phyloP scores from a whole-genome alignment of 495 filamentous ascomycete genomes.

The Letharia columbiana region DNA sequence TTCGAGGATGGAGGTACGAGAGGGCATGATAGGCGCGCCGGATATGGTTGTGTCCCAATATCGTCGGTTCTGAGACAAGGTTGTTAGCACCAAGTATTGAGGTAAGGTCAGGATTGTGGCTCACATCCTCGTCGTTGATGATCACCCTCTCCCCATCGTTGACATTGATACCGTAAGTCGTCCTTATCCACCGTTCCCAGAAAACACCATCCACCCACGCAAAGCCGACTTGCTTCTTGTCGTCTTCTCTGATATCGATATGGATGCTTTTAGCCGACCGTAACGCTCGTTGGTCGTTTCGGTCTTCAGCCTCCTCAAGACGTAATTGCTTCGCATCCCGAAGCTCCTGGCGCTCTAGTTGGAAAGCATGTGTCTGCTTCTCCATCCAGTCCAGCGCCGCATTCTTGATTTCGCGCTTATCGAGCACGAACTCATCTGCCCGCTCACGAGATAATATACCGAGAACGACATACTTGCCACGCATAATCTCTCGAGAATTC shows the following conservation, averaged over 20 bases:
- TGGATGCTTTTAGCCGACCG: conserved; percentile 83
- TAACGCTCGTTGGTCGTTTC: conserved; percentile 78
- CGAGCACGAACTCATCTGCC: conserved; percentile 64
- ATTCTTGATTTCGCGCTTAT: conserved; percentile 86
- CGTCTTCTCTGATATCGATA: conserved; percentile 77
- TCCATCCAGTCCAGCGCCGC: conserved; percentile 97
- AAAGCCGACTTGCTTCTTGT: conserved; percentile 84
- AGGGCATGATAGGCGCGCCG: conserved; percentile 78
- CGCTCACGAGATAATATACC: conserved; percentile 77
- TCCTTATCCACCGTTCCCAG: conserved; percentile 94
- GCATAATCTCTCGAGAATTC: conserved; percentile 91
- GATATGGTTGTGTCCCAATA: conserved; percentile 94
- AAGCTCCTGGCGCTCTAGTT: conserved; percentile 82
- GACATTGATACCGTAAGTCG: conserved; percentile 84
- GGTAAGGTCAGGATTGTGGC: conserved; percentile 29
- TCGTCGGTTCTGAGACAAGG: conserved; percentile 57
- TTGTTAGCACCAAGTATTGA: conserved; percentile 27
- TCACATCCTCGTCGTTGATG: conserved; percentile 95
- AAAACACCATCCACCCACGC: conserved; percentile 98
- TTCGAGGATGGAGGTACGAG: conserved; percentile 89
- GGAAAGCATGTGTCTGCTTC: conserved; percentile 80
- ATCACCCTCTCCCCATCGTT: conserved; percentile 82
- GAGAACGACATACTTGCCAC: conserved; percentile 83
- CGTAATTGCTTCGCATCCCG: conserved; percentile 89
- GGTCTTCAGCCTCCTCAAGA: conserved; percentile 93